phyloP scores from a whole-genome alignment of 495 filamentous ascomycete species.

The Penicillium bialowiezense region DNA sequence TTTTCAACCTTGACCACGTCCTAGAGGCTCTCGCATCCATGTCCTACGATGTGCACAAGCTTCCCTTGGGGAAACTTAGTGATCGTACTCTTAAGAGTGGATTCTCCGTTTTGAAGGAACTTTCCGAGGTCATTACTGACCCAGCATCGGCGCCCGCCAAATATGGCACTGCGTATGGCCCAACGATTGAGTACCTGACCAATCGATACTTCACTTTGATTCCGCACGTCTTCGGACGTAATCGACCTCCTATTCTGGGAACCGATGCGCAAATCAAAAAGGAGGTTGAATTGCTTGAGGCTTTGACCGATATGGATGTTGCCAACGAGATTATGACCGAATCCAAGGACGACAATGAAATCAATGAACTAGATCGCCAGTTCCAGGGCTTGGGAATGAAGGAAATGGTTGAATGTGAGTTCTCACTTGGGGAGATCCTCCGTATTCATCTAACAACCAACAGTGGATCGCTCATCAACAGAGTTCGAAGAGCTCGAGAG shows the following conservation, averaged over 20 bases:
- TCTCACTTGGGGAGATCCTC: too few species aligned
- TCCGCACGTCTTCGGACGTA: constrained; percentile 76
- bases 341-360: constrained; percentile 42
- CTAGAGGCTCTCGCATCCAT: constrained; percentile 61
- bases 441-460: background rate
- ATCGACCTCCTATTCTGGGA: constrained; percentile 63
- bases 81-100: constrained; percentile 69
- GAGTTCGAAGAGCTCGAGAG: constrained; percentile 64
- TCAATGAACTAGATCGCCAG: constrained; percentile 67
- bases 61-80: constrained; percentile 81
- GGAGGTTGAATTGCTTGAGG: constrained; percentile 75
- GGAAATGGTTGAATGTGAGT: constrained; percentile 55
- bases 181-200: constrained; percentile 58
- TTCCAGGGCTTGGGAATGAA: constrained; percentile 67
- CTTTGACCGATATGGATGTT: constrained; percentile 78
- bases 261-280: constrained; percentile 54
- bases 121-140: constrained; percentile 60
- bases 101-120: constrained; percentile 69
- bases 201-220: constrained; percentile 79
- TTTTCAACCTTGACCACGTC: constrained; percentile 76
- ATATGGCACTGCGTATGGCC: constrained; percentile 35
- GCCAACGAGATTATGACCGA: constrained; percentile 74
- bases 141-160: constrained; percentile 40
- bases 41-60: constrained; percentile 73
- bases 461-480: constrained; percentile 50